Conservation (phyloP, 352 stramenopile species). For the Phytopythium oedochilum region DNA sequence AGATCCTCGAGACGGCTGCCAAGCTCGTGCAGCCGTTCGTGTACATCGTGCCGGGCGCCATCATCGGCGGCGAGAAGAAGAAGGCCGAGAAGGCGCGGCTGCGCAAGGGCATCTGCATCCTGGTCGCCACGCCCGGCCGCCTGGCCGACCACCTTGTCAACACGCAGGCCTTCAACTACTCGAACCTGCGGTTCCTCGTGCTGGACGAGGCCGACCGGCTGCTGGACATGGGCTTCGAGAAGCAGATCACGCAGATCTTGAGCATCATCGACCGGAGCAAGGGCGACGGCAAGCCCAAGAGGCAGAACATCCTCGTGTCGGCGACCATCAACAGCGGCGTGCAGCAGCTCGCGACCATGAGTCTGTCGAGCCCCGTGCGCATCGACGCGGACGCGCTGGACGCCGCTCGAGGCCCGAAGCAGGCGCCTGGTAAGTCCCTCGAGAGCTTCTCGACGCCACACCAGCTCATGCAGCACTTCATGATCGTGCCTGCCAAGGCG, state of each 20-base stretch:
- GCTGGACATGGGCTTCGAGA: slow-evolving; percentile 99
- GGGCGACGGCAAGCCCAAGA: slow-evolving; percentile 75
- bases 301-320: slow-evolving; percentile 84
- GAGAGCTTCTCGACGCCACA: slow-evolving; percentile 87
- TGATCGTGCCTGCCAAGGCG: slow-evolving; percentile 93
- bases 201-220: slow-evolving; percentile 99
- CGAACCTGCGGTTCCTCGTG: slow-evolving; percentile 92
- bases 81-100: slow-evolving; percentile 84
- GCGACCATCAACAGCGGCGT: slow-evolving; percentile 88
- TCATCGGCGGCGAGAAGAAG: slow-evolving; percentile 95
- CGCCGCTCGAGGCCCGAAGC: slow-evolving; percentile 6
- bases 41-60: slow-evolving; percentile 75
- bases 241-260: slow-evolving; percentile 98
- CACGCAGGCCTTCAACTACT: slow-evolving; percentile 88
- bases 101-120: slow-evolving; percentile 93
- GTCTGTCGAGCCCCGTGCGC: slow-evolving; percentile 64
- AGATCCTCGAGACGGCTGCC: slow-evolving; percentile 94
- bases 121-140: slow-evolving; percentile 97
- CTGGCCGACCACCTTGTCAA: slow-evolving; percentile 97
- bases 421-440: slow-evolving; percentile 8
- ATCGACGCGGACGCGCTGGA: slow-evolving; percentile 69
- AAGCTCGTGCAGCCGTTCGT: slow-evolving; percentile 94
- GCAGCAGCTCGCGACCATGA: slow-evolving; percentile 78
- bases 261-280: slow-evolving; percentile 80
- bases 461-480: slow-evolving; percentile 95